Percentiles rank a stretch among this genome's conserved stretches.
Evolutionary conservation across 345 rosid genomes (phyloP).

Genomic region (Clausena lansium): DNA sequence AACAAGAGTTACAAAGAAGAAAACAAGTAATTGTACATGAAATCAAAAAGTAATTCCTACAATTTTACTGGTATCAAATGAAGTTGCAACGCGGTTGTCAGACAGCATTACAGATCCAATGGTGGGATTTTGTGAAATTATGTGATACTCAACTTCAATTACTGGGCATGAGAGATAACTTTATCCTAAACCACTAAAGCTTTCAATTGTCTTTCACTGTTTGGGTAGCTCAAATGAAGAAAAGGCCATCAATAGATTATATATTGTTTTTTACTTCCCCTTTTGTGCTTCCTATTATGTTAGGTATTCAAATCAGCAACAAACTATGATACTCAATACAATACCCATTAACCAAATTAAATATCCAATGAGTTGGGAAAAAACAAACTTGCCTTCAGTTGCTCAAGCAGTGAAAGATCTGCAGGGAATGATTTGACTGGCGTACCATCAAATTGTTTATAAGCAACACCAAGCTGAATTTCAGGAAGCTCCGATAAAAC

Average conservation of each 20-base stretch:
- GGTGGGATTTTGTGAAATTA: not conserved
- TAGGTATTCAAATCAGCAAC: not conserved
- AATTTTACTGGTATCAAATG: not conserved
- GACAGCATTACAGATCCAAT: not conserved
- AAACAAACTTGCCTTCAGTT: constrained; percentile 50
- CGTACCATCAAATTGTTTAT: constrained; percentile 69
- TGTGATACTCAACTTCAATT: not conserved
- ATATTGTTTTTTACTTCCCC: not conserved
- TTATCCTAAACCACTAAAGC: not conserved
- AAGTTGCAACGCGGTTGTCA: not conserved
- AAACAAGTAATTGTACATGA: not conserved
- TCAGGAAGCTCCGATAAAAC: constrained; percentile 84
- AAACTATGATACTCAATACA: not conserved
- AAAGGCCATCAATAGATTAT: not conserved
- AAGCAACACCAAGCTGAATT: constrained; percentile 79
- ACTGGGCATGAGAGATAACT: not conserved
- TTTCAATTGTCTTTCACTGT: not conserved
- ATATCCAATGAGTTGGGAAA: not conserved
- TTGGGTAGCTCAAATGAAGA: not conserved
- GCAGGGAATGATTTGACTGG: constrained; percentile 78
- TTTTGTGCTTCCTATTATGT: not conserved
- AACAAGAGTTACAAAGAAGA: not conserved
- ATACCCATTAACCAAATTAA: not conserved
- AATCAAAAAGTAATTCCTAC: not conserved
- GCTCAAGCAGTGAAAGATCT: constrained; percentile 81